Conservation (phyloP, 2,329 filamentous ascomycete species). For the Ophiostoma sp. region DNA sequence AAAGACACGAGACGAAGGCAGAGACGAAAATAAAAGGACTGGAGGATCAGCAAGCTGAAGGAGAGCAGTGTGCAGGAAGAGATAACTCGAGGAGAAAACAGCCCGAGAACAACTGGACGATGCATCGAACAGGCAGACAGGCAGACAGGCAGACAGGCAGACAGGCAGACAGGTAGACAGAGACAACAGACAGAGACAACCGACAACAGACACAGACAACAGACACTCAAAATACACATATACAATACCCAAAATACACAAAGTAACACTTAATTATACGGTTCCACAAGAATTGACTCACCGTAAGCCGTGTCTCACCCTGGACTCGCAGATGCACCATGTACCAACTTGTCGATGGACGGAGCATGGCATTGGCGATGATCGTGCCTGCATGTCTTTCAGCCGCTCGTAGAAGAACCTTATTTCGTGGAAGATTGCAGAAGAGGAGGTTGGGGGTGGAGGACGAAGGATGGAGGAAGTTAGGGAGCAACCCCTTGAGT, state of each 20-base stretch:
- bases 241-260: neutral
- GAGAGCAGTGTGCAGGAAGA: too few species aligned
- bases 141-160: too few species aligned
- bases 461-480: neutral
- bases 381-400: constrained; percentile 6
- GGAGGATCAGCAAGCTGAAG: neutral
- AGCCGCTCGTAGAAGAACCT: constrained; percentile 1
- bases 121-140: too few species aligned
- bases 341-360: constrained; percentile 1
- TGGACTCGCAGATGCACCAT: neutral
- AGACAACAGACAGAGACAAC: neutral
- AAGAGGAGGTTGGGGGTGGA: neutral
- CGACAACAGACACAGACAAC: neutral
- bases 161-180: neutral
- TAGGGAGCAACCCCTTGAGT: neutral
- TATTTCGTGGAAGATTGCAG: neutral
- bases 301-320: neutral
- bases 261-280: neutral
- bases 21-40: neutral
- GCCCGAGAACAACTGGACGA: neutral
- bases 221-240: neutral
- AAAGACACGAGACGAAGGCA: neutral
- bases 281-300: neutral
- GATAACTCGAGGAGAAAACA: neutral
- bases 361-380: neutral